These are phyloP conservation scores for Diaporthe nobilis DNA, from an alignment of 2,329 filamentous ascomycete genomes.

Conservation along the genomic window DNA sequence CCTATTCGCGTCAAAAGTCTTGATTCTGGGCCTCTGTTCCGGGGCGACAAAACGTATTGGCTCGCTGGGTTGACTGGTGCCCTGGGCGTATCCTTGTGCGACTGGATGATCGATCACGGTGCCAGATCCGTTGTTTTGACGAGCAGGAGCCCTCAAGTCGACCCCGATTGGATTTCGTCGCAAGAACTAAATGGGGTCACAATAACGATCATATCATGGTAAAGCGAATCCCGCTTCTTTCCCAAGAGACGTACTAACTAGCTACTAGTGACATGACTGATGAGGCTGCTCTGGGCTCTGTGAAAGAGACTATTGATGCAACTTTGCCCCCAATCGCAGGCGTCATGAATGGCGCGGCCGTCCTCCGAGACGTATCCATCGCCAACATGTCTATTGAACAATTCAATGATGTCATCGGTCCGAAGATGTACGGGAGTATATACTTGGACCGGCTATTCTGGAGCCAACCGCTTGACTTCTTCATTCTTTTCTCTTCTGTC, in stretches of 20 bases:
- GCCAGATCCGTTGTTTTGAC: conserved; percentile 55
- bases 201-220: background rate
- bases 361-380: conserved; percentile 44
- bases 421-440: conserved; percentile 46
- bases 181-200: background rate
- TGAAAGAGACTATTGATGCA: conserved; percentile 35
- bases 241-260: background rate
- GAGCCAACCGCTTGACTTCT: conserved; percentile 52
- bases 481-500: conserved; percentile 57
- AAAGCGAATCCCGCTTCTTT: background rate
- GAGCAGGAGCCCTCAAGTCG: conserved; percentile 54
- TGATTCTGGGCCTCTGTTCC: background rate
- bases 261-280: conserved; percentile 39
- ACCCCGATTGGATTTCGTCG: conserved; percentile 46
- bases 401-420: conserved; percentile 42
- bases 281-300: conserved; percentile 26
- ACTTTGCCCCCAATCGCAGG: conserved; percentile 44
- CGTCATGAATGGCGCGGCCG: conserved; percentile 46
- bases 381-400: conserved; percentile 44
- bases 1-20: background rate
- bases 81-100: conserved; percentile 54
- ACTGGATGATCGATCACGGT: conserved; percentile 57
- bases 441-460: conserved; percentile 48
- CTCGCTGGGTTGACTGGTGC: conserved; percentile 51
- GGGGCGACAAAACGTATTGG: conserved; percentile 50